These are phyloP conservation scores for Sarocladium oryzae DNA, from an alignment of 2,329 filamentous ascomycete species.

Conservation along the genomic window DNA sequence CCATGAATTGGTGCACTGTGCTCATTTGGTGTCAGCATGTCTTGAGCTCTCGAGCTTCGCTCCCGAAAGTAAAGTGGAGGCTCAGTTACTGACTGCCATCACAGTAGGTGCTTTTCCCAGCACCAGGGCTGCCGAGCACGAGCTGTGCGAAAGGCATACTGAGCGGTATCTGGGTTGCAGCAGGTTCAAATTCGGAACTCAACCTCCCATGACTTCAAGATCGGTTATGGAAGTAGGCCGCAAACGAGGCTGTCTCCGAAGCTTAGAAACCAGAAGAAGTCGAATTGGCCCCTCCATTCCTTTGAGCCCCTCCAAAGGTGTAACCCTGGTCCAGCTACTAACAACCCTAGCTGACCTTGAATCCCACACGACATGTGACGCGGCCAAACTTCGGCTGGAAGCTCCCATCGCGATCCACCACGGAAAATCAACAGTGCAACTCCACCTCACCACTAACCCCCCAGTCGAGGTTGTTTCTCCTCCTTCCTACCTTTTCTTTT, in stretches of 20 bases:
- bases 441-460: conserved; percentile 5
- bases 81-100: conserved; percentile 65
- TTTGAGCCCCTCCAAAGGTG: background rate
- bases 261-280: conserved; percentile 7
- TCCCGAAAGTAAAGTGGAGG: background rate
- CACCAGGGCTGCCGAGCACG: conserved; percentile 87
- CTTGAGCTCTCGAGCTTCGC: background rate
- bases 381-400: conserved; percentile 7
- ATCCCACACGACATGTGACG: background rate
- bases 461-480: conserved; percentile 9
- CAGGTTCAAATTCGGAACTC: too few species aligned
- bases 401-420: conserved; percentile 8
- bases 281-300: conserved; percentile 2
- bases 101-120: conserved; percentile 96
- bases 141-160: conserved; percentile 65
- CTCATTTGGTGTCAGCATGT: background rate
- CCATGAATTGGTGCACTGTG: conserved; percentile 91
- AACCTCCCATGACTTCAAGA: too few species aligned
- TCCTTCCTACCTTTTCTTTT: conserved; percentile 16
- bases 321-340: background rate
- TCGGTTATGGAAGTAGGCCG: too few species aligned
- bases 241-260: background rate
- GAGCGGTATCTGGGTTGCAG: conserved; percentile 3
- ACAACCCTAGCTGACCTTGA: background rate
- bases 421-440: background rate